Evolutionary conservation across 345 rosid species (phyloP).

Genomic region (Pistacia vera): DNA sequence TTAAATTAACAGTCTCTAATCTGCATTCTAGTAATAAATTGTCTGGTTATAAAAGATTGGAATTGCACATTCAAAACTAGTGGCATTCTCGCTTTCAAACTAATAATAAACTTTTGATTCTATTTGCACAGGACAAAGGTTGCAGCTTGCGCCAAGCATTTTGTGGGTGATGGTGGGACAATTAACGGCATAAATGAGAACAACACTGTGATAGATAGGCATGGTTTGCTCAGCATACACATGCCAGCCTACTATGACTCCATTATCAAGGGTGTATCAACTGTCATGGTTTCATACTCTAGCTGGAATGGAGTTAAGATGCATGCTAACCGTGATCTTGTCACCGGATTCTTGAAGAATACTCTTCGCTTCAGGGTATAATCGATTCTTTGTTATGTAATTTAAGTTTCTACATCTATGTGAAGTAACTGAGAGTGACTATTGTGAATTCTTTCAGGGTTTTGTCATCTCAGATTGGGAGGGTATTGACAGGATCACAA

Average conservation of each 20-base stretch:
- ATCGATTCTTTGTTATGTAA: neutral
- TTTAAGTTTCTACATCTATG: neutral
- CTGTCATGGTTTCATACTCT: conserved; percentile 88
- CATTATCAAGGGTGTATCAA: conserved; percentile 80
- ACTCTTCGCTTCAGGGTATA: conserved; percentile 68
- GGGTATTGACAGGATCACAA: conserved; percentile 69
- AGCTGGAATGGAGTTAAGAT: conserved; percentile 91
- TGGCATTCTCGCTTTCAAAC: too few species aligned
- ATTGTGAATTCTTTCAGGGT: conserved; percentile 39
- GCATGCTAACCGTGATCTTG: conserved; percentile 64
- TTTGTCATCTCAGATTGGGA: conserved; percentile 71
- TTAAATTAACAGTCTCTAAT: too few species aligned
- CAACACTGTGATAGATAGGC: conserved; percentile 57
- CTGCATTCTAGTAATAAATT: too few species aligned
- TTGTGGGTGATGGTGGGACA: conserved; percentile 96
- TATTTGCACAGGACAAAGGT: conserved; percentile 55
- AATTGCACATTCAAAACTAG: too few species aligned
- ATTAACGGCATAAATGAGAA: conserved; percentile 67
- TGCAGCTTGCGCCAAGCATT: conserved; percentile 95
- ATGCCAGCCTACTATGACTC: conserved; percentile 77
- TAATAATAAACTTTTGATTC: neutral
- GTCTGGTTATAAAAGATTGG: too few species aligned
- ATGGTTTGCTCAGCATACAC: conserved; percentile 63
- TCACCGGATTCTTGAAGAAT: conserved; percentile 78
- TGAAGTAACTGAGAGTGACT: conserved; percentile 7